phyloP scores from a whole-genome alignment of 306 rosid genomes.

The Rubus idaeus region DNA sequence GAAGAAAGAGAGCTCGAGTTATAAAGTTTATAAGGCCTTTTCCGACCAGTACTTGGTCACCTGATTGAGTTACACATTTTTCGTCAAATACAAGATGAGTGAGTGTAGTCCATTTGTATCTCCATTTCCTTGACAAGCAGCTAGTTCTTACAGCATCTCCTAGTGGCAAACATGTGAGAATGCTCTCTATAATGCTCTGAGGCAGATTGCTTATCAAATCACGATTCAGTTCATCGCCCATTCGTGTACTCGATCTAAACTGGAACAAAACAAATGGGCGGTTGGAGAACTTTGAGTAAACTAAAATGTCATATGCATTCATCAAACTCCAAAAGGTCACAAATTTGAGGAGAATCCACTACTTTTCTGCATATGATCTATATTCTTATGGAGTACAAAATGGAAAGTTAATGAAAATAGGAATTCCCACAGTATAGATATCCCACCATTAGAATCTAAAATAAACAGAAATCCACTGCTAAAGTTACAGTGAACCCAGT shows the following conservation, averaged over 20 bases:
- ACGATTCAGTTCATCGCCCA: constrained; percentile 50
- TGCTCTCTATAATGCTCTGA: constrained; percentile 75
- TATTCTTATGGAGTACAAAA: no score
- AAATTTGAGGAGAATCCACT: constrained; percentile 5
- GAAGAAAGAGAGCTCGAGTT: constrained; percentile 71
- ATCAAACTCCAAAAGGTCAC: constrained; percentile 1
- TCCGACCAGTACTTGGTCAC: constrained; percentile 38
- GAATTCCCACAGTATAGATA: background rate
- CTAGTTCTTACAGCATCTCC: constrained; percentile 82
- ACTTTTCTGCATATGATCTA: background rate
- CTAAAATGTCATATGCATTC: background rate
- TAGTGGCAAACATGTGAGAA: constrained; percentile 60
- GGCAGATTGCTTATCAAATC: constrained; percentile 85
- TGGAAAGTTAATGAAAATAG: background rate
- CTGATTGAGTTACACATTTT: constrained; percentile 39
- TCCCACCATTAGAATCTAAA: background rate
- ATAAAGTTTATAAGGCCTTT: constrained; percentile 53
- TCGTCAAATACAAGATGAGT: constrained; percentile 77
- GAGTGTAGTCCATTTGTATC: constrained; percentile 71
- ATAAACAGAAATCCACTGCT: no score
- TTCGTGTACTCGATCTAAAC: constrained; percentile 29
- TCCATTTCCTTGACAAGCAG: constrained; percentile 78
- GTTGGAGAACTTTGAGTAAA: background rate
- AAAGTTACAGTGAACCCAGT: no score
- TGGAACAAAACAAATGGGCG: constrained; percentile 20